Conservation (phyloP, 2,329 filamentous ascomycete genomes). For the Cercospora janseana region DNA sequence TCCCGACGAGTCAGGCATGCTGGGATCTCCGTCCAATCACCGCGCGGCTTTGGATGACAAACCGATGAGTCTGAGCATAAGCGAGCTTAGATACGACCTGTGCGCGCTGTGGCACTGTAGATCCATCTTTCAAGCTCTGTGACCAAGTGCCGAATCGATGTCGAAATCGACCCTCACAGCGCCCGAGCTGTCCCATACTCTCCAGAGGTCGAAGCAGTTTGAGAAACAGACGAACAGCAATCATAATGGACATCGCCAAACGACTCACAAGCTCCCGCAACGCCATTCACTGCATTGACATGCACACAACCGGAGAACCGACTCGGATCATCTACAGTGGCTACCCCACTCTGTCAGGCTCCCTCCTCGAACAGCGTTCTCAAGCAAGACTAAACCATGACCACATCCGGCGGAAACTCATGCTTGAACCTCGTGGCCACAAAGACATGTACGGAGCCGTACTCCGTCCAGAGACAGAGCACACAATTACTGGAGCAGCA, state of each 20-base stretch:
- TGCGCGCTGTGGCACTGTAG: too few species aligned
- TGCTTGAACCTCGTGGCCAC: slow-evolving; percentile 52
- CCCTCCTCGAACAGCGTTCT: slow-evolving; percentile 41
- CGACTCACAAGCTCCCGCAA: neutral
- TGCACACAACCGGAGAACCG: slow-evolving; percentile 52
- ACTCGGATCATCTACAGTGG: slow-evolving; percentile 47
- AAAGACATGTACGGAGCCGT: slow-evolving; percentile 55
- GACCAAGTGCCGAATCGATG: too few species aligned
- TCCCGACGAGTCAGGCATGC: too few species aligned
- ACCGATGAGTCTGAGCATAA: too few species aligned
- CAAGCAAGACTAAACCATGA: slow-evolving; percentile 34
- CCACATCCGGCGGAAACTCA: slow-evolving; percentile 42
- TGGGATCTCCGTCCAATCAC: too few species aligned
- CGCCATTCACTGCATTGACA: slow-evolving; percentile 21
- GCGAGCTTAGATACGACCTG: too few species aligned
- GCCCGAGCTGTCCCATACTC: too few species aligned
- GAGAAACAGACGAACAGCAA: slow-evolving; percentile 9
- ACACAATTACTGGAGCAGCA: slow-evolving; percentile 38
- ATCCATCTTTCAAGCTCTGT: too few species aligned
- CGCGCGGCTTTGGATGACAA: too few species aligned
- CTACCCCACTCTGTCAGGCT: slow-evolving; percentile 33
- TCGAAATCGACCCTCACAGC: too few species aligned
- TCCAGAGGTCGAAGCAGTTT: neutral
- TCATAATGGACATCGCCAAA: slow-evolving; percentile 13
- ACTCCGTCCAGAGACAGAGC: slow-evolving; percentile 45